Evolutionary conservation across 148 eudicot species (phyloP).

Genomic region (Fagopyrum esculentum): DNA sequence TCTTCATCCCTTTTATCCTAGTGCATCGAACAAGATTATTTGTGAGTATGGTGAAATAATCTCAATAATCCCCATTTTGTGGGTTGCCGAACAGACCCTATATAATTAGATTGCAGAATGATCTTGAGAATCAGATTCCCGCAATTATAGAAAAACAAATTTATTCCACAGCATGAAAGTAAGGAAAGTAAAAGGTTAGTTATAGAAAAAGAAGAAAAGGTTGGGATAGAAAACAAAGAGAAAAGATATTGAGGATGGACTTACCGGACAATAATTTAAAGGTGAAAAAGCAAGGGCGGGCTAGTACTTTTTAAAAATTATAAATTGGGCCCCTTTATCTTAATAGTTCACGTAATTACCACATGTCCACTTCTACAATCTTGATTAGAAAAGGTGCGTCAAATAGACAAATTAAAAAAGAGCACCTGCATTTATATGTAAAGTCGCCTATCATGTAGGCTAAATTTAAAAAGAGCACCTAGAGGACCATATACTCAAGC

Average conservation of each 20-base stretch:
- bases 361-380: neutral
- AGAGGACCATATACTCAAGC: too few species aligned
- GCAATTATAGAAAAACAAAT: neutral
- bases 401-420: too few species aligned
- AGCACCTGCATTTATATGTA: too few species aligned
- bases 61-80: too few species aligned
- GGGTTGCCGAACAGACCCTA: too few species aligned
- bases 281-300: neutral
- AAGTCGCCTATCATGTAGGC: too few species aligned
- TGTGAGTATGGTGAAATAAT: too few species aligned
- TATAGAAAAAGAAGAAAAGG: neutral
- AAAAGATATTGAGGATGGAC: neutral
- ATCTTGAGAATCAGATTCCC: neutral
- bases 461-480: too few species aligned
- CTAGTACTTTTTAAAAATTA: neutral
- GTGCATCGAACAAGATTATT: too few species aligned
- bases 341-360: neutral
- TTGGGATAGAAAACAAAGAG: neutral
- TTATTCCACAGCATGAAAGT: neutral
- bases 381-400: too few species aligned
- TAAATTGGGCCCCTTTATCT: neutral
- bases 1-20: too few species aligned
- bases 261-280: neutral
- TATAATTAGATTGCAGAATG: neutral
- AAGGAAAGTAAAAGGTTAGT: neutral